phyloP scores from a whole-genome alignment of 1,284 basidiomycete species.

The Cryptococcus jaspeensis region DNA sequence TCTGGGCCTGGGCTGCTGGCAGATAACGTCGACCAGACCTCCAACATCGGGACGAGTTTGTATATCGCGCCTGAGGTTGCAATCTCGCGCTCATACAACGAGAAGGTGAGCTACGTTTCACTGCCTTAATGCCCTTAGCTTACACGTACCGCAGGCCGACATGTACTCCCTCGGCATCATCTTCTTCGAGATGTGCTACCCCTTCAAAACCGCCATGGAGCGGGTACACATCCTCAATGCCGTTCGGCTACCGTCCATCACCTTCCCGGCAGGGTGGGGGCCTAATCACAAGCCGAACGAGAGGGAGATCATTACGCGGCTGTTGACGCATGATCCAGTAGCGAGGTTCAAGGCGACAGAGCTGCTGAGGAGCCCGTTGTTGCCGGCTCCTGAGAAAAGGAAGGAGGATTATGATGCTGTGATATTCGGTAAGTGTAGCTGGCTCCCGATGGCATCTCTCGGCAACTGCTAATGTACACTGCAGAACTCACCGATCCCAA shows the following conservation, averaged over 20 bases:
- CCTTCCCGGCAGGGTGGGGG: slow-evolving; percentile 73
- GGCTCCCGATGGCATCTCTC: slow-evolving; percentile 49
- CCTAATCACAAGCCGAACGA: slow-evolving; percentile 58
- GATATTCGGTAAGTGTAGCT: slow-evolving; percentile 55
- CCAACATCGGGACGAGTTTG: slow-evolving; percentile 85
- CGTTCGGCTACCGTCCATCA: slow-evolving; percentile 67
- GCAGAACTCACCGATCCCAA: slow-evolving; percentile 46
- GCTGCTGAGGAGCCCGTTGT: slow-evolving; percentile 72
- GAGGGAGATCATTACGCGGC: slow-evolving; percentile 63
- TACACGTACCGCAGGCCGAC: slow-evolving; percentile 63
- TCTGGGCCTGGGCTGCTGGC: slow-evolving; percentile 52
- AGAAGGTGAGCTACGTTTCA: slow-evolving; percentile 29
- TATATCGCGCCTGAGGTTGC: slow-evolving; percentile 88
- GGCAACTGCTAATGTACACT: neutral
- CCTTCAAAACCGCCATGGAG: slow-evolving; percentile 83
- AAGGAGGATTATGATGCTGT: slow-evolving; percentile 40
- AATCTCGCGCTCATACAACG: slow-evolving; percentile 52
- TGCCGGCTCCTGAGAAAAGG: slow-evolving; percentile 51
- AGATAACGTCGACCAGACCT: slow-evolving; percentile 33
- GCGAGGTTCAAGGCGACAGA: slow-evolving; percentile 80
- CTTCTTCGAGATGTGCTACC: slow-evolving; percentile 95
- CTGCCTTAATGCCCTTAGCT: neutral
- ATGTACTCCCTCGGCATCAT: slow-evolving; percentile 95
- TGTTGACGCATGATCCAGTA: slow-evolving; percentile 81
- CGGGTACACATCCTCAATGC: slow-evolving; percentile 78